Evolutionary conservation across 192 early-diverging fungal species (phyloP).

Genomic region (Paraglomus brasilianum): DNA sequence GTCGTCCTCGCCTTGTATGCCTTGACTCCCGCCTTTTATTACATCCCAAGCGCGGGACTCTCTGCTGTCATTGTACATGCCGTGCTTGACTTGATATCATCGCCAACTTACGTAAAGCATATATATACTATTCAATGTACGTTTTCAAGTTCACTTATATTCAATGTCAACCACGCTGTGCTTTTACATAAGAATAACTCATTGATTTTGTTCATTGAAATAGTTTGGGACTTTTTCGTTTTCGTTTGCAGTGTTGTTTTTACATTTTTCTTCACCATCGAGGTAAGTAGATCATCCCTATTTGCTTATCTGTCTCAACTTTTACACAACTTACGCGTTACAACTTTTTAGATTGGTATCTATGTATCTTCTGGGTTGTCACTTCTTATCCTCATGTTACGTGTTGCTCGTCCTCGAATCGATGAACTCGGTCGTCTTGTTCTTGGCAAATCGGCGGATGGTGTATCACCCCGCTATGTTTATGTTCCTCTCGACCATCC

Average conservation of each 20-base stretch:
- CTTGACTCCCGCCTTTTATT: conserved; percentile 82
- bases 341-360: conserved; percentile 79
- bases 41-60: conserved; percentile 77
- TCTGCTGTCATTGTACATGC: conserved; percentile 85
- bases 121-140: conserved; percentile 64
- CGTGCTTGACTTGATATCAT: conserved; percentile 75
- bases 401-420: conserved; percentile 71
- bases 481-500: conserved; percentile 32
- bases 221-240: conserved; percentile 52
- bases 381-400: conserved; percentile 71
- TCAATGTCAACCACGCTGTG: conserved; percentile 42
- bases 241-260: conserved; percentile 55
- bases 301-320: conserved; percentile 37
- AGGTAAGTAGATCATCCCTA: conserved; percentile 45
- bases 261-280: conserved; percentile 59
- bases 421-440: conserved; percentile 47
- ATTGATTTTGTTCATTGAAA: neutral
- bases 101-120: conserved; percentile 55
- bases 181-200: neutral
- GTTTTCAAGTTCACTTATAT: conserved; percentile 33
- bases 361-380: conserved; percentile 75
- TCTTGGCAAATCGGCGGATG: conserved; percentile 29
- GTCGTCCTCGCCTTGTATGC: conserved; percentile 82
- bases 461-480: conserved; percentile 28
- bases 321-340: too few species aligned